Evolutionary conservation across 495 filamentous ascomycete species (phyloP), one percentile per base, ranked within the genome.

Genomic region (Neurospora africana): DNA sequence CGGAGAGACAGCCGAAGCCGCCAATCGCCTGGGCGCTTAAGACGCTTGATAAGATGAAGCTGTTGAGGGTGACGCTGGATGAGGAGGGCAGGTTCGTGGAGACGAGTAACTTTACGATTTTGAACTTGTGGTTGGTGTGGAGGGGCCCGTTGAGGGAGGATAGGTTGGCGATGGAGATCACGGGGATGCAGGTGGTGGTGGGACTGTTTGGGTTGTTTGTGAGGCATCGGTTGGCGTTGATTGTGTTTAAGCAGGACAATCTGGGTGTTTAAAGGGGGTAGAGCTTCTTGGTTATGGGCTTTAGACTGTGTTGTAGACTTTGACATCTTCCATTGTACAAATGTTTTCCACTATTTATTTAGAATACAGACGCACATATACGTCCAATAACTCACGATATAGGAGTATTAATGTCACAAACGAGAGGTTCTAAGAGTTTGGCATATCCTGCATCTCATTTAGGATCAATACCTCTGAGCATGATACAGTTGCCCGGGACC

Each of bases 101-200:
- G 79, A 95, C 88, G 15, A 91, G 87, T n/a, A 99, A 99, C 75
- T 84, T 99, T 69, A 99, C 95, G 0, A 86, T 98, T 21, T 79
- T 99, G 71, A 99, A 99, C 77, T 86, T 99, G 58, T 99, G 95
- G 95, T 82, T 99, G 68, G 92, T 98, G 35, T 97, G 93, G 93
- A 90, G 93, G 81, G 95, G 95, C 1, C 95, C 96, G 0, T 89
- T 94, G 89, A 87, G 90, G 70, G 95, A 99, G 78, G 92, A 97
- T 80, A 84, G 88, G 43, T 84, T 98, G 19, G 92, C 93, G 13
- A 83, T 88, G 74, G 92, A 91, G 77, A 85, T 99, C 71, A 84
- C 93, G 58, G 82, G 76, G 35, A 85, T 97, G 81, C 95, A 99
- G 84, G 81, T 83, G 21, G 77, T 86, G 1, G 86, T 90, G 70